These are phyloP conservation scores for Multifurca ochricompacta DNA, from an alignment of 768 basidiomycete genomes.

Conservation along the genomic window DNA sequence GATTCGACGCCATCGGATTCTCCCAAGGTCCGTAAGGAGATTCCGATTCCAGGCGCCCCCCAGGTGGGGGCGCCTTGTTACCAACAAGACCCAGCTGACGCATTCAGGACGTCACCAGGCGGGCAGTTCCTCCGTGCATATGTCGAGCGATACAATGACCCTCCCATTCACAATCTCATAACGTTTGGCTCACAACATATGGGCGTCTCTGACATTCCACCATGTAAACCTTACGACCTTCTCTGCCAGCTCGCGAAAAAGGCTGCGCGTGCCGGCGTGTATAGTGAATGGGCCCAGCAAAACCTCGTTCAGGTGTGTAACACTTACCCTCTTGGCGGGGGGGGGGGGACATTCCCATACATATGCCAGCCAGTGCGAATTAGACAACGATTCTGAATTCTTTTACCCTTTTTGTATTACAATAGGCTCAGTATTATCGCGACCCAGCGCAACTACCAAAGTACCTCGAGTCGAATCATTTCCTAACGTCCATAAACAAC, in stretches of 20 bases:
- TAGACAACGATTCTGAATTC: too few relatives aligned
- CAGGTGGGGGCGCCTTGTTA: too few relatives aligned
- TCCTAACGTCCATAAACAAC: constrained; percentile 74
- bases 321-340: background rate
- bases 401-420: background rate
- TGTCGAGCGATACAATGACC: constrained; percentile 64
- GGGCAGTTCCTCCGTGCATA: constrained; percentile 87
- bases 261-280: constrained; percentile 55
- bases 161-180: constrained; percentile 71
- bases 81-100: background rate
- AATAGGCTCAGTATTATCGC: constrained; percentile 79
- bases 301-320: constrained; percentile 61
- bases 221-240: constrained; percentile 56
- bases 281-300: constrained; percentile 66
- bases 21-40: constrained; percentile 54
- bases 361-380: too few relatives aligned
- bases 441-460: constrained; percentile 52
- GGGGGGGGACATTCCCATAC: too few relatives aligned
- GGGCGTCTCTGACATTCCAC: constrained; percentile 72
- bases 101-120: constrained; percentile 31
- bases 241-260: constrained; percentile 61
- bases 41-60: background rate
- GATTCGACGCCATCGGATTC: constrained; percentile 84
- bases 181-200: constrained; percentile 87
- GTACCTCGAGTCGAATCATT: constrained; percentile 56